These are phyloP conservation scores for Exophiala dermatitidis DNA, from an alignment of 2,329 filamentous ascomycete genomes.

Conservation along the genomic window DNA sequence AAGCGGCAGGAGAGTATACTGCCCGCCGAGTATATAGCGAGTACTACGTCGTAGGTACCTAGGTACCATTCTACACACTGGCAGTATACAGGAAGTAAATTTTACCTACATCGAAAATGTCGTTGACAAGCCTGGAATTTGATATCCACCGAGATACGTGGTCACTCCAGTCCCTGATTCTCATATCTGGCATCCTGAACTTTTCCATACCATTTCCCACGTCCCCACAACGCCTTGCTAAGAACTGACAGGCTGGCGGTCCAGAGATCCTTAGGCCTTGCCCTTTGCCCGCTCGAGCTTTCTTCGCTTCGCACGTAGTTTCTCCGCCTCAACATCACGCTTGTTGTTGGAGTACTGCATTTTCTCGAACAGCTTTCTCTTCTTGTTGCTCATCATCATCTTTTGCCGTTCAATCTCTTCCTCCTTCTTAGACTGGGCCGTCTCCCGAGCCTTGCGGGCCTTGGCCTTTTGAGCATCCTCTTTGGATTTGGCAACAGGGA, in stretches of 20 bases:
- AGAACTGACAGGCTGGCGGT: neutral
- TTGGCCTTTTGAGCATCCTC: constrained; percentile 59
- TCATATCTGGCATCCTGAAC: neutral
- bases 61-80: no score
- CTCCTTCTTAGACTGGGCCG: constrained; percentile 57
- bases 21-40: no score
- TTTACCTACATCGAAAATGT: no score
- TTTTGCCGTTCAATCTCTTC: constrained; percentile 89
- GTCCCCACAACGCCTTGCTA: constrained; percentile 7
- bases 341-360: constrained; percentile 95
- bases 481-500: constrained; percentile 42
- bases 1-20: neutral
- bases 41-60: no score
- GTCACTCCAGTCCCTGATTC: neutral
- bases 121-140: no score
- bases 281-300: constrained; percentile 57
- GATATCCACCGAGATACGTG: no score
- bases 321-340: constrained; percentile 83
- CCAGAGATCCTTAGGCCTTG: neutral
- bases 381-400: constrained; percentile 98
- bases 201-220: neutral
- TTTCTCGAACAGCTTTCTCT: constrained; percentile 94
- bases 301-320: constrained; percentile 79
- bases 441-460: constrained; percentile 61
- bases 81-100: no score